These are phyloP conservation scores for Penicillium sp. DNA, from an alignment of 2,329 filamentous ascomycete genomes.

Conservation along the genomic window DNA sequence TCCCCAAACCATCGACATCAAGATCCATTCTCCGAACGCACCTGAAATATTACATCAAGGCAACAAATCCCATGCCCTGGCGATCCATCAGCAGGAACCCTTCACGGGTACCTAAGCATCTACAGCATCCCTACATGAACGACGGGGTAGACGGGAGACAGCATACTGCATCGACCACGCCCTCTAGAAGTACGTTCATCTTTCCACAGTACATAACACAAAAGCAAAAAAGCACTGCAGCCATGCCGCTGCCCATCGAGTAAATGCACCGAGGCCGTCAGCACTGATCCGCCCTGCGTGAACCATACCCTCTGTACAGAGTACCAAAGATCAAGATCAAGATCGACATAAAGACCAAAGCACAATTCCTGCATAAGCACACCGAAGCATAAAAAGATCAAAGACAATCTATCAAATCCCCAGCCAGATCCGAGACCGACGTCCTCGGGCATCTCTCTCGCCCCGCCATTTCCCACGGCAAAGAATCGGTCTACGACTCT, in stretches of 20 bases:
- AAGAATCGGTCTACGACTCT: slow-evolving; percentile 12
- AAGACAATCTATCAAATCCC: neutral
- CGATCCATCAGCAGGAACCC: slow-evolving; percentile 10
- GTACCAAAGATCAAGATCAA: neutral
- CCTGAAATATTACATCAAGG: neutral
- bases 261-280: slow-evolving; percentile 6
- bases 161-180: slow-evolving; percentile 11
- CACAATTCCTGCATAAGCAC: neutral
- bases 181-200: slow-evolving; percentile 4
- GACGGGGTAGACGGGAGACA: slow-evolving; percentile 10
- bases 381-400: neutral
- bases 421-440: neutral
- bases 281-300: slow-evolving; percentile 11
- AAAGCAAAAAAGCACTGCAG: slow-evolving; percentile 12
- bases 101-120: too few species aligned
- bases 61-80: neutral
- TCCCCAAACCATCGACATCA: too few species aligned
- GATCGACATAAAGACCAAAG: neutral
- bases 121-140: slow-evolving; percentile 11
- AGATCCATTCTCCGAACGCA: too few species aligned
- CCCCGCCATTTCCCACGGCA: slow-evolving; percentile 1
- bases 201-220: slow-evolving; percentile 11
- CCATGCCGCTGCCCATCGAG: slow-evolving; percentile 1
- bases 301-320: neutral
- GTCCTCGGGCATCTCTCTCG: neutral